Percentiles rank a stretch among this genome's conserved stretches.
Evolutionary conservation across 306 rosid genomes (phyloP).

Genomic region (Sindora glabra): DNA sequence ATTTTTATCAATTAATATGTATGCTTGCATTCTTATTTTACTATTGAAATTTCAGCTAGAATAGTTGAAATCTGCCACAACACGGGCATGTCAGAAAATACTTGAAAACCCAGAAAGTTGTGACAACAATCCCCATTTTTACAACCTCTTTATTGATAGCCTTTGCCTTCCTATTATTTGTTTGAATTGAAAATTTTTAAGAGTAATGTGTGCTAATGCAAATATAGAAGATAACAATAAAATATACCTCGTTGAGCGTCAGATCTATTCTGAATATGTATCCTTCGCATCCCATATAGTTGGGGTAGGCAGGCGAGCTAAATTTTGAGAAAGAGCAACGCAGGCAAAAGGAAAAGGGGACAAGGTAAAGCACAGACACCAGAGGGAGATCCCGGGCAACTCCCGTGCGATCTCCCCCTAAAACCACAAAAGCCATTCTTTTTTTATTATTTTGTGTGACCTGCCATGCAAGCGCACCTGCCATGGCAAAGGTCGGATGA

Average conservation of each 20-base stretch:
- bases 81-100: no score
- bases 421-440: slow-evolving; percentile 32
- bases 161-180: no score
- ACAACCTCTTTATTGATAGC: no score
- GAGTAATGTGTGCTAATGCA: no score
- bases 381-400: slow-evolving; percentile 63
- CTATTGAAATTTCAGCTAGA: no score
- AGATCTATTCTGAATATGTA: neutral
- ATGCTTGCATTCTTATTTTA: no score
- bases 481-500: slow-evolving; percentile 98
- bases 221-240: neutral
- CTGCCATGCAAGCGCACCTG: slow-evolving; percentile 99
- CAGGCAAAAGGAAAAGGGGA: slow-evolving; percentile 20
- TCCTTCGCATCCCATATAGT: neutral
- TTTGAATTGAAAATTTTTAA: no score
- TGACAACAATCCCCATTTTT: no score
- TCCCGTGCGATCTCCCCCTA: slow-evolving; percentile 73
- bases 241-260: slow-evolving; percentile 17
- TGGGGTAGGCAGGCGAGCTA: neutral
- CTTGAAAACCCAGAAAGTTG: no score
- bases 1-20: no score
- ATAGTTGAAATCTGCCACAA: no score
- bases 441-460: slow-evolving; percentile 55
- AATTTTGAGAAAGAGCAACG: neutral
- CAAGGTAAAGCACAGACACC: slow-evolving; percentile 47